These are phyloP conservation scores for Irpex rosettiformis DNA, from an alignment of 1,284 basidiomycete genomes.

Conservation along the genomic window DNA sequence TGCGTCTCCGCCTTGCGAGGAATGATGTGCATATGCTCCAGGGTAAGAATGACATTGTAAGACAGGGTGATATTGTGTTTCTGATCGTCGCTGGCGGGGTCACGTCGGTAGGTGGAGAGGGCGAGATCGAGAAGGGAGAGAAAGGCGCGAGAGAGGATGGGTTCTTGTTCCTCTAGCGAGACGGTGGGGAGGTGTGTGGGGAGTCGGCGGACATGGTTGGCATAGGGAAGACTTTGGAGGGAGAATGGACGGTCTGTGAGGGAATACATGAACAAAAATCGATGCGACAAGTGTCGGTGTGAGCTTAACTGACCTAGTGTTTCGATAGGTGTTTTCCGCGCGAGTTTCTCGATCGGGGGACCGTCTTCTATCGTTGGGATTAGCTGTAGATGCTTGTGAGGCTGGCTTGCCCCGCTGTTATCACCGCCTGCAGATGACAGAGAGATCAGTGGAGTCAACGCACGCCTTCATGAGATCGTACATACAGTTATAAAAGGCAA, in stretches of 20 bases:
- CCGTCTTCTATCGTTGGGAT: slow-evolving; percentile 61
- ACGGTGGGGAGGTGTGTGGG: slow-evolving; percentile 45
- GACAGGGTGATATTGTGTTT: slow-evolving; percentile 53
- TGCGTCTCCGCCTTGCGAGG: slow-evolving; percentile 65
- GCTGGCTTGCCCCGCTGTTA: slow-evolving; percentile 82
- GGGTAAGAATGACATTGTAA: slow-evolving; percentile 82
- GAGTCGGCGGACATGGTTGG: slow-evolving; percentile 74
- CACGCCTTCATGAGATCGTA: not conserved
- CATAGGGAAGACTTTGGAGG: slow-evolving; percentile 66
- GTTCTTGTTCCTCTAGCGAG: slow-evolving; percentile 48
- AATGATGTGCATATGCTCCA: slow-evolving; percentile 80
- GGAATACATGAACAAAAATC: no score
- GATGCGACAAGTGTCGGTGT: no score
- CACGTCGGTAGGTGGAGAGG: slow-evolving; percentile 72
- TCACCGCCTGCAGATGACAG: slow-evolving; percentile 53
- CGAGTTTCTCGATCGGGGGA: slow-evolving; percentile 73
- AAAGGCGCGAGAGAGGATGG: slow-evolving; percentile 60
- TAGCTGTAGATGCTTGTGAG: slow-evolving; percentile 86
- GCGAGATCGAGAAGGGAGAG: slow-evolving; percentile 74
- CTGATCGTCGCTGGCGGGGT: slow-evolving; percentile 35
- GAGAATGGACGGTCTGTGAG: slow-evolving; percentile 68
- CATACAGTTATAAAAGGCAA: slow-evolving; percentile 86
- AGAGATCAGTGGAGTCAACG: not conserved
- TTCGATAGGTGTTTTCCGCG: slow-evolving; percentile 55
- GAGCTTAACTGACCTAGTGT: slow-evolving; percentile 43